These are phyloP conservation scores for Anisodus acutangulus DNA, from an alignment of 257 asterid species.

Conservation along the genomic window DNA sequence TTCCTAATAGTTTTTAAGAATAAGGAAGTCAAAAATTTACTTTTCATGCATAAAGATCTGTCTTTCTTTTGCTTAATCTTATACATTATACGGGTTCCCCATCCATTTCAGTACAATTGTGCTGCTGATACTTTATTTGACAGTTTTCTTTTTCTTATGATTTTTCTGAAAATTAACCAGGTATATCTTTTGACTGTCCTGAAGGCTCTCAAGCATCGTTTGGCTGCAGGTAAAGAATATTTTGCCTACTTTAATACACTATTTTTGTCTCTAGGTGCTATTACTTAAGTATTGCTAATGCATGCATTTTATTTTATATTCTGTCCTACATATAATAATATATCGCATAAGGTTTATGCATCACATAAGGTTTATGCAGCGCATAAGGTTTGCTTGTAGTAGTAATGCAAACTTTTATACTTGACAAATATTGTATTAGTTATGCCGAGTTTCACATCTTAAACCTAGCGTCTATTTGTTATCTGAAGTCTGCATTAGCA, in stretches of 20 bases:
- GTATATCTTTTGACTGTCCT: slow-evolving; percentile 89
- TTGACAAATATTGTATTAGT: neutral
- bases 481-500: neutral
- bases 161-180: slow-evolving; percentile 50
- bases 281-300: neutral
- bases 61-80: neutral
- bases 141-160: slow-evolving; percentile 30
- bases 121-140: slow-evolving; percentile 28
- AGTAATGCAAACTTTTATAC: neutral
- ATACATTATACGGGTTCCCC: neutral
- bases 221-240: slow-evolving; percentile 80
- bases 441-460: neutral
- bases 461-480: neutral
- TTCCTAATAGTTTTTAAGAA: slow-evolving; percentile 12
- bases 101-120: slow-evolving; percentile 28
- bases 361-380: too few relatives aligned
- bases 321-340: neutral
- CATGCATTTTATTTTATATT: neutral
- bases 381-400: neutral
- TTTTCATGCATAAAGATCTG: neutral
- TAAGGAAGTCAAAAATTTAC: neutral
- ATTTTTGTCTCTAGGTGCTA: slow-evolving; percentile 35
- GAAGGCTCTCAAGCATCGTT: slow-evolving; percentile 92
- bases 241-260: neutral
- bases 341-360: neutral